Evolutionary conservation across 108 stramenopile genomes (phyloP), one percentile per base, ranked within the genome.

Genomic region (Phaeodactylum tricornutum): DNA sequence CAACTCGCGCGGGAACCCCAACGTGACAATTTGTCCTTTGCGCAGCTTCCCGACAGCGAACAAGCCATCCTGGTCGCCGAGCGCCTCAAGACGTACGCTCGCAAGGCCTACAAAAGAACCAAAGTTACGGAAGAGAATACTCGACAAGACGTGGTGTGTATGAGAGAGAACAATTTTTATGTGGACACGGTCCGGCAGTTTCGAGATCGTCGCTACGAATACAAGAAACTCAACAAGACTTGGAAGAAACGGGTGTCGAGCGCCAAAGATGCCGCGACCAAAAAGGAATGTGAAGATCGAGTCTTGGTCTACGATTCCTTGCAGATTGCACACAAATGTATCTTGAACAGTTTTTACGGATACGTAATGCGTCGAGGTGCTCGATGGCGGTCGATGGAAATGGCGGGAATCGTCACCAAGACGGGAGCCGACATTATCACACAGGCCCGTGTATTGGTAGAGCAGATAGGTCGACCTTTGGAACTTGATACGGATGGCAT

Each of bases 361-460:
- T 99, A 99, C 57, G 98, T 99, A 24, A 99, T 99, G 98, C 76
- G 98, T 25, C 97, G 97, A 61, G 98, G 98, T 31, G 96, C 98
- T 4, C 68, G 98, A n/a, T 99, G 98, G 98, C 76, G 96, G 24
- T 93, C 91, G 3, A 99, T 99, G 98, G 88, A 92, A 51, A 99
- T 99, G 98, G 98, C 96, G 12, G 98, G 96, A 7, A 97, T 99
- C 52, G 98, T 99, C 11, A 99, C 98, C 5, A 93, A 95, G 59
- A 99, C 94, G 14, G 98, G 98, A 29, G 98, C 96, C 9, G 80
- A 90, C 57, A 77, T 99, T 19, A 99, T 99, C 59, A 93, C 84
- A 24, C 98, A 99, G 61, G 97, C 95, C 25, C 75, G 95, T 2
- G 74, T 78, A 42, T 65, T 96, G 25, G 91, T 96, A 3, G 94